Evolutionary conservation across 1,284 basidiomycete species (phyloP), one percentile per base, ranked within the genome.

Genomic region (Tremellales sp.): DNA sequence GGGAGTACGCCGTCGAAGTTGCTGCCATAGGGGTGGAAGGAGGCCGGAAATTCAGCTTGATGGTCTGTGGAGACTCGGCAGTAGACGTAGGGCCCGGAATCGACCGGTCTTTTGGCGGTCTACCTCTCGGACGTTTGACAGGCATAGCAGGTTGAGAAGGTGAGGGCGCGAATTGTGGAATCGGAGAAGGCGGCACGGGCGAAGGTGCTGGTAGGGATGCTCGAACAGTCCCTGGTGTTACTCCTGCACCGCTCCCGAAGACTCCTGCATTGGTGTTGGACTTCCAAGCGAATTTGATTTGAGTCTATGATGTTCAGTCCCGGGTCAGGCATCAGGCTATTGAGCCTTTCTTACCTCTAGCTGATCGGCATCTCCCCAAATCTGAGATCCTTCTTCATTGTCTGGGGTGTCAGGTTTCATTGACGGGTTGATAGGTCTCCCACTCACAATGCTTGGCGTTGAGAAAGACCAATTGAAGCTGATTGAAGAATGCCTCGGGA

Each of bases 371-470:
- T 75, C 74, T 21, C 57, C 51, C 51, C 57, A 68, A 26, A 75
- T 56, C 21, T 57, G 49, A 5, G 69, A 72, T 3, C 53, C 57
- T 6, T 74, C 71, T 45, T 74, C 69, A 53, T 74, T 74, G 45
- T 72, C 71, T 74, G 46, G 2, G n/a, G 0, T 33, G 29, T 33
- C 29, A 33, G 29, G 10, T 8, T 10, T n/a, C n/a, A n/a, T 10
- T 33, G 10, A 10, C 29, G 29, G 8, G 29, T 33, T 33, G 29
- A 33, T 33, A 10, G 29, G n/a, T 33, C n/a, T 7, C 31, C 11
- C 35, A 61, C 73, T 54, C 49, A 73, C 73, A 75, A 46, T 72
- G 62, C 56, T 68, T 72, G 3, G 74, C 74, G 48, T 75, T 75
- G 23, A 68, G 56, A 56, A 74, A 75, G 27, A 74, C 67, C 21